phyloP scores from a whole-genome alignment of 495 filamentous ascomycete genomes.

The Chaetomium fimeti region DNA sequence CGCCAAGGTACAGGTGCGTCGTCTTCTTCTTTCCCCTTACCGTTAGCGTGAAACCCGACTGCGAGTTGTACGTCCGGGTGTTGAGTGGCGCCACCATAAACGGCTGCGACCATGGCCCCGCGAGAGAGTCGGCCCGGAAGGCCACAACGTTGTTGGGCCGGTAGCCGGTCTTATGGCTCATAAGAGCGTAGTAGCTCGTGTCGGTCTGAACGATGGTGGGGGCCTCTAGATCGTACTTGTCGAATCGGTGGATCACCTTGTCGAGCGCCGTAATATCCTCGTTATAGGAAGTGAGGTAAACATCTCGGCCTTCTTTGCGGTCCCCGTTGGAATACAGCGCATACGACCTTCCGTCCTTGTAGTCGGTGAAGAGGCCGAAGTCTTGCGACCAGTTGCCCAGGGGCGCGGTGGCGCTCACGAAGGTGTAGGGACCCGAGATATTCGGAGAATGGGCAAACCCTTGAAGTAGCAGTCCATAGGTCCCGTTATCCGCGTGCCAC shows the following conservation, averaged over 20 bases:
- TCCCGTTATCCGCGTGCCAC: slow-evolving; percentile 51
- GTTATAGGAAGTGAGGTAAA: slow-evolving; percentile 46
- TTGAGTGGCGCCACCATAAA: slow-evolving; percentile 49
- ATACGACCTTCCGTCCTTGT: slow-evolving; percentile 44
- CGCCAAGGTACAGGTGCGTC: slow-evolving; percentile 52
- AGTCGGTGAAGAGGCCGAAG: slow-evolving; percentile 48
- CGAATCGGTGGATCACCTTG: slow-evolving; percentile 43
- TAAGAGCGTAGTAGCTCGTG: slow-evolving; percentile 45
- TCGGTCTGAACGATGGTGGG: slow-evolving; percentile 48
- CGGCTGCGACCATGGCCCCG: slow-evolving; percentile 54
- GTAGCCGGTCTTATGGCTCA: slow-evolving; percentile 51
- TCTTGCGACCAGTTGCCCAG: slow-evolving; percentile 51
- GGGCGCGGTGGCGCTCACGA: slow-evolving; percentile 42
- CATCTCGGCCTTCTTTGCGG: slow-evolving; percentile 40
- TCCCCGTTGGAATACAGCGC: slow-evolving; percentile 49
- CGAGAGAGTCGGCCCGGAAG: slow-evolving; percentile 47
- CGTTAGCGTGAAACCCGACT: slow-evolving; percentile 50
- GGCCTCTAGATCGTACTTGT: slow-evolving; percentile 49
- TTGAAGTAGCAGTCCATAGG: slow-evolving; percentile 46
- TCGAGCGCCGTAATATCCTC: slow-evolving; percentile 38
- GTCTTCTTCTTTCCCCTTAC: slow-evolving; percentile 49
- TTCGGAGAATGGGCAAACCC: slow-evolving; percentile 42
- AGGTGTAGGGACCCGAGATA: slow-evolving; percentile 43
- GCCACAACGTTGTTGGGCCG: slow-evolving; percentile 50
- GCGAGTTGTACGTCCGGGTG: slow-evolving; percentile 53